A percentile compares a stretch with the other conserved stretches of the same genome.
Conservation (phyloP, 2,329 filamentous ascomycete species). For the Tolypocladium pustulatum region DNA sequence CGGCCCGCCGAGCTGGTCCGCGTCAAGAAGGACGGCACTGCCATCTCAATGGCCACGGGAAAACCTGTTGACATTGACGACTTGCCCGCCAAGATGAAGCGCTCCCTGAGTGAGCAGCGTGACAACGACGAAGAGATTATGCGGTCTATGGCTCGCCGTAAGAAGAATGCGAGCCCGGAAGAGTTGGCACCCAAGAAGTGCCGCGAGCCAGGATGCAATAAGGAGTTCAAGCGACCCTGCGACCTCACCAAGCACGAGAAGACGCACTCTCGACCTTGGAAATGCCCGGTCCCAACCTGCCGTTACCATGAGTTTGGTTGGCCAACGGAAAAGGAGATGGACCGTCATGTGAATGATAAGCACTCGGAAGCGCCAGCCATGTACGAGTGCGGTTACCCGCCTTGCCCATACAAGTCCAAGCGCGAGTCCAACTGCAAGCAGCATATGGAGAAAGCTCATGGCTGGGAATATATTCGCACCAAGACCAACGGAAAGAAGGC, state of each 20-base stretch:
- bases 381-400: slow-evolving; percentile 72
- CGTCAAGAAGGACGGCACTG: slow-evolving; percentile 68
- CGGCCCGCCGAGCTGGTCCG: slow-evolving; percentile 76
- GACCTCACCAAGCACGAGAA: slow-evolving; percentile 98
- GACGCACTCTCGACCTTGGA: slow-evolving; percentile 93
- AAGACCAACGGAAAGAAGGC: slow-evolving; percentile 76
- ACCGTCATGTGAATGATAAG: slow-evolving; percentile 93
- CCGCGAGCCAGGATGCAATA: slow-evolving; percentile 65
- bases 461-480: slow-evolving; percentile 81
- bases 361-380: slow-evolving; percentile 72
- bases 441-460: slow-evolving; percentile 96
- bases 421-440: slow-evolving; percentile 96
- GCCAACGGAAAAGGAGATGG: slow-evolving; percentile 96
- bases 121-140: slow-evolving; percentile 74
- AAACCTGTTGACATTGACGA: slow-evolving; percentile 48
- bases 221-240: slow-evolving; percentile 93
- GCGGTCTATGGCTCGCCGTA: slow-evolving; percentile 90
- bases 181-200: slow-evolving; percentile 74
- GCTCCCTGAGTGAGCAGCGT: slow-evolving; percentile 56
- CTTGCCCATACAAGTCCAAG: slow-evolving; percentile 90
- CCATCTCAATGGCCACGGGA: slow-evolving; percentile 66
- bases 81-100: slow-evolving; percentile 46
- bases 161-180: slow-evolving; percentile 83
- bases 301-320: slow-evolving; percentile 86
- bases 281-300: slow-evolving; percentile 73